Evolutionary conservation across 2,329 filamentous ascomycete genomes (phyloP).

Genomic region (Intubia oerlemansii): DNA sequence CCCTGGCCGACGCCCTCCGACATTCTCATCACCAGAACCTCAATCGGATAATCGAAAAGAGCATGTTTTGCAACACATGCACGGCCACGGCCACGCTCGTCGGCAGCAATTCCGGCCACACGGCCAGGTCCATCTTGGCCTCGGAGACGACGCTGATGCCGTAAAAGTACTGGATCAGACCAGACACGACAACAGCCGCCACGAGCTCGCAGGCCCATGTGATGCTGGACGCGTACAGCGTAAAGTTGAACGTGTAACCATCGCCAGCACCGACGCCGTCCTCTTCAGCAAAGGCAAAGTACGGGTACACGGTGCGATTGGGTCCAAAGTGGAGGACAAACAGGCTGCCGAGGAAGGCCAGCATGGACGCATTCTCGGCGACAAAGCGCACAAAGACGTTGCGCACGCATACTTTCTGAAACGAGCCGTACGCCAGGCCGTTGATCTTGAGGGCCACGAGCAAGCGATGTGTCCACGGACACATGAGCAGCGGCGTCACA

Average conservation of each 20-base stretch:
- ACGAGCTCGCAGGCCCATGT: constrained; percentile 47
- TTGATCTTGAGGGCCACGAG: constrained; percentile 32
- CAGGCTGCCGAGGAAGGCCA: constrained; percentile 43
- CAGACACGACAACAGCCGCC: constrained; percentile 36
- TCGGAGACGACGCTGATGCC: constrained; percentile 41
- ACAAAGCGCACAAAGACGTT: constrained; percentile 48
- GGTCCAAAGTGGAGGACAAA: constrained; percentile 43
- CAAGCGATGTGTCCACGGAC: constrained; percentile 31
- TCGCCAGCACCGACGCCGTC: neutral
- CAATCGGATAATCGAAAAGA: constrained; percentile 46
- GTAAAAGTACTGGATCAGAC: constrained; percentile 35
- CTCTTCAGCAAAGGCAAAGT: constrained; percentile 40
- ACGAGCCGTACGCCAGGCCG: constrained; percentile 36
- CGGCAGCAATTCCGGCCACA: constrained; percentile 46
- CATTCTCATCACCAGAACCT: constrained; percentile 33
- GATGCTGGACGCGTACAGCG: constrained; percentile 38
- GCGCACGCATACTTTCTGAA: constrained; percentile 43
- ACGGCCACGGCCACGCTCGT: constrained; percentile 44
- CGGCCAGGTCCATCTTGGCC: constrained; percentile 39
- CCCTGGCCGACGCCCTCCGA: too few species aligned
- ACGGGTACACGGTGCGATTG: constrained; percentile 48
- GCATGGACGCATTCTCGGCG: constrained; percentile 47
- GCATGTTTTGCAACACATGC: constrained; percentile 51
- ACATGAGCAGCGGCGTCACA: constrained; percentile 42
- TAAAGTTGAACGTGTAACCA: constrained; percentile 38